These are phyloP conservation scores for Pseudogymnoascus sp. DNA, from an alignment of 2,329 filamentous ascomycete genomes.

Conservation along the genomic window DNA sequence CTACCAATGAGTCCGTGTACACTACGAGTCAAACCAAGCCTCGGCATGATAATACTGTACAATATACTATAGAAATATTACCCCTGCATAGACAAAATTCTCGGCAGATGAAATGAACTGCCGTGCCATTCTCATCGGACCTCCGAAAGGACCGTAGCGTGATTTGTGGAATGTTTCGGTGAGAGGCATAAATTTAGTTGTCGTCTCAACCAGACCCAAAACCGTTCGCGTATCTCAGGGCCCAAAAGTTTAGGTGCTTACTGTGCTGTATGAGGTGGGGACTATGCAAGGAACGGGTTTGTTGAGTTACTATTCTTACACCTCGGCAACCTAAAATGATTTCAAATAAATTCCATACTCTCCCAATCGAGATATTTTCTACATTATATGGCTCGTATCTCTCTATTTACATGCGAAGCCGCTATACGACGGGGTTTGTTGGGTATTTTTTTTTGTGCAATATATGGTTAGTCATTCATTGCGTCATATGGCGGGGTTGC, in stretches of 20 bases:
- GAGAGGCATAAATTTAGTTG: not conserved
- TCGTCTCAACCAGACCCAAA: not conserved
- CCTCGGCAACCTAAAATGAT: not conserved
- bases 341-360: not conserved
- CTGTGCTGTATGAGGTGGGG: not conserved
- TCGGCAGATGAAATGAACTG: not conserved
- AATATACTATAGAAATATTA: conserved; percentile 2
- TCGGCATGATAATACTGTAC: conserved; percentile 6
- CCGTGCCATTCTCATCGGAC: not conserved
- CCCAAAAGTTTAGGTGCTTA: not conserved
- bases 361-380: not conserved
- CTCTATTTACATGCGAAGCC: not conserved
- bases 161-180: not conserved
- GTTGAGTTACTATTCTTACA: not conserved
- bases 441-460: not conserved
- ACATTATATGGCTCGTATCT: not conserved
- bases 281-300: not conserved
- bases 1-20: not conserved
- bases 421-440: not conserved
- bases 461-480: not conserved
- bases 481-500: not conserved
- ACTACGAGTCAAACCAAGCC: not conserved
- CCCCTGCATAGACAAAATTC: not conserved
- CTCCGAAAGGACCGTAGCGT: not conserved
- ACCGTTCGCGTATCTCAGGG: not conserved